A percentile compares a stretch with the other conserved stretches of the same genome.
Evolutionary conservation across 2,329 filamentous ascomycete species (phyloP).

Genomic region (Reticulascus tulasneorum): DNA sequence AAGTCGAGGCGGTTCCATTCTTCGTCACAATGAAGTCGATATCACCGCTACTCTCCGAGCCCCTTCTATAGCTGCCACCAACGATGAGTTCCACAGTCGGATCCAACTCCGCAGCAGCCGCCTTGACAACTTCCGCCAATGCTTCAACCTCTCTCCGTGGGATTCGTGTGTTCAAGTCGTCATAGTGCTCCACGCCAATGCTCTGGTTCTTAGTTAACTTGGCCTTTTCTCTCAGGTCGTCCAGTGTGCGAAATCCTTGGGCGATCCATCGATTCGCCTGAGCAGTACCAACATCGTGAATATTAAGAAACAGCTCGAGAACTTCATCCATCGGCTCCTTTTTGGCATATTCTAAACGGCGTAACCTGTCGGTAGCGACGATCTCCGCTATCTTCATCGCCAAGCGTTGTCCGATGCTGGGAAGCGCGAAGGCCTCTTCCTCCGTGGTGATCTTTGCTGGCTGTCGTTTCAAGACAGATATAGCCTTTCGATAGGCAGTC

Average conservation of each 20-base stretch:
- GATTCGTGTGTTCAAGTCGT: slow-evolving; percentile 76
- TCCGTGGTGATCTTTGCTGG: slow-evolving; percentile 59
- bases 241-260: slow-evolving; percentile 68
- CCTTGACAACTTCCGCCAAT: slow-evolving; percentile 62
- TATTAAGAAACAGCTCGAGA: slow-evolving; percentile 66
- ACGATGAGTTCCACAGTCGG: slow-evolving; percentile 64
- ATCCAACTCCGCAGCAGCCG: slow-evolving; percentile 58
- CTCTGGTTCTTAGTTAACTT: slow-evolving; percentile 65
- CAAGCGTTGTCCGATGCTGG: slow-evolving; percentile 66
- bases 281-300: slow-evolving; percentile 72
- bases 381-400: slow-evolving; percentile 91
- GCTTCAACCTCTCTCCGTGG: slow-evolving; percentile 70
- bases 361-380: slow-evolving; percentile 66
- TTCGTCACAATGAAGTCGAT: slow-evolving; percentile 83
- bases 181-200: slow-evolving; percentile 74
- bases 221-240: slow-evolving; percentile 62
- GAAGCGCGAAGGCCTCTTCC: slow-evolving; percentile 64
- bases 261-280: slow-evolving; percentile 74
- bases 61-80: slow-evolving; percentile 81
- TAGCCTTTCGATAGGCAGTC: slow-evolving; percentile 71
- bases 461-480: slow-evolving; percentile 68
- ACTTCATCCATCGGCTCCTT: slow-evolving; percentile 61
- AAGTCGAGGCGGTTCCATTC: slow-evolving; percentile 45
- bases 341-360: slow-evolving; percentile 66
- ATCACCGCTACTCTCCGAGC: slow-evolving; percentile 69